Evolutionary conservation across 2,329 filamentous ascomycete genomes (phyloP), one percentile per base, ranked within the genome.

Genomic region (Pseudogymnoascus sp.): DNA sequence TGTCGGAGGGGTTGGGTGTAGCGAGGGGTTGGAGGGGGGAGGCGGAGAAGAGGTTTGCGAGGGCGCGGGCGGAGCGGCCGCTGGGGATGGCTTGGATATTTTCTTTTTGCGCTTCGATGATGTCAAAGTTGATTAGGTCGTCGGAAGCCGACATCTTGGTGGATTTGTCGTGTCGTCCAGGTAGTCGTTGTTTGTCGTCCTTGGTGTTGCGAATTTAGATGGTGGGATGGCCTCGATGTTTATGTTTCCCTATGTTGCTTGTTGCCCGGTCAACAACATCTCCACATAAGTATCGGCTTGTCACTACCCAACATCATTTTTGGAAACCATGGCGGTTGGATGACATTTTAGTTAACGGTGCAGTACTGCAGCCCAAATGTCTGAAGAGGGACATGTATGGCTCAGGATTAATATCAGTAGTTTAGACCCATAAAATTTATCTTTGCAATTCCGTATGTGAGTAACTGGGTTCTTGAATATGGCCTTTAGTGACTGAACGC

Each of bases 31-130:
- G 81, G 36, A 84, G 77, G 42, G 82, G 80, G 42, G 84, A 81
- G 62, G 90, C 81, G 66, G 92, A 88, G 82, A 91, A 92, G 34
- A 91, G 84, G 62, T 92, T 85, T 31, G 88, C 92, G 61, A 99
- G 87, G 62, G 95, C 93, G 78, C 88, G 90, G 53, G 93, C 95
- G 42, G 93, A 97, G 68, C 95, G 82, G 36, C 88, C 95, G 66
- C 91, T 89, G 14, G 93, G 93, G 11, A 99, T 83, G 21, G 92
- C 88, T 76, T 97, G 93, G 63, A 99, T 97, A 77, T 99, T 99
- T 78, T 99, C 95, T 78, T 99, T 99, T 71, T 97, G 93, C 56
- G 85, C 86, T 78, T 99, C 95, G 77, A 99, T 97, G 67, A 97
- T 84, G 71, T 96, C 90, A 78, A 99, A 97, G 78, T 86, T 79